Base-by-base conservation (phyloP, 805 yeast genomes). In the Candida tammaniensis region DNA sequence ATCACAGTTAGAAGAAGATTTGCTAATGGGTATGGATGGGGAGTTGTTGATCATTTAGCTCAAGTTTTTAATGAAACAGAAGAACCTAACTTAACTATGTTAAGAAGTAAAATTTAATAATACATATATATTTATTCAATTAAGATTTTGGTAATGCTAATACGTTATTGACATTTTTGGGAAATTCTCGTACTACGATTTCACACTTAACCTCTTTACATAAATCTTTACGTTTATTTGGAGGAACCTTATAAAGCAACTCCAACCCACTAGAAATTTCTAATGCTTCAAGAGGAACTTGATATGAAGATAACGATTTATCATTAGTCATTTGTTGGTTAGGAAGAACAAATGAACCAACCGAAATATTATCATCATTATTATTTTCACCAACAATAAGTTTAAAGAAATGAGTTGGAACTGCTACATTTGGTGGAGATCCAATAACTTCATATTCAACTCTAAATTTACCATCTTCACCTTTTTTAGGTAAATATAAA, bases 381-480 rank as follows among this genome's bases (percentile, higher is more conserved):
- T 59, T 49, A 23, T 55, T 61, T 57, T 93, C 98, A 7, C 93
- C 97, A 30, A 93, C 86, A 36, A 93, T 66, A 39, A 93, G 63
- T 64, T 93, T 93, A 74, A 81, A 93, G 54, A 93, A 93, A 58
- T 93, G 98, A 0, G 98, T 93, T 17, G 98, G 98, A 8, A 93
- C 98, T 0, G 98, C 98, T 35, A 93, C 72, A 51, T 77, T 86
- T 31, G 98, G 98, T 8, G 98, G 98, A 49, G 87, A 85, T 2
- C 98, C 98, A 55, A 93, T 86, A 26, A 93, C 85, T 61, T 93
- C 98, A 59, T 91, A 93, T 2, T 74, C 64, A 13, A 93, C 96
- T 44, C 82, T 72, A 57, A 67, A 86, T 56, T 91, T 91, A 4
- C 95, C 96, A 54, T 89, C 96, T 2, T 78, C 80, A 42, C 78